These are phyloP conservation scores for Syzygium aqueum DNA, from an alignment of 345 rosid species.

Conservation along the genomic window DNA sequence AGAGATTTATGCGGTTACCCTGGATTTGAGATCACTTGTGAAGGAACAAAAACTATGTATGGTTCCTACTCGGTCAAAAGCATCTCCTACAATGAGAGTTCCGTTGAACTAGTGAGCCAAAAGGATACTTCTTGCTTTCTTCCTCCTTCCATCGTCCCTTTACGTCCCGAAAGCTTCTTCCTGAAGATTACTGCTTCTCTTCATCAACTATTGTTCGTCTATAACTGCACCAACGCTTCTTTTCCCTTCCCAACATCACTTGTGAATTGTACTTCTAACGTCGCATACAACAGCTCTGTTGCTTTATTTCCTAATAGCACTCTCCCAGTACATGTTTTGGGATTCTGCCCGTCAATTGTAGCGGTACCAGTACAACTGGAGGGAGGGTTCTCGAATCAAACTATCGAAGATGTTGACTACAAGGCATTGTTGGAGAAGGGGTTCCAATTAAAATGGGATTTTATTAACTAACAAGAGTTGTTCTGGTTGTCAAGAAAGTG, in stretches of 20 bases:
- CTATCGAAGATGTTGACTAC: background rate
- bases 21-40: background rate
- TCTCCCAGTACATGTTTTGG: fast-evolving
- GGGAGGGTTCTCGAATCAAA: background rate
- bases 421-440: background rate
- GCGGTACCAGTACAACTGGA: background rate
- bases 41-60: background rate
- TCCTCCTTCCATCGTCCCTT: background rate
- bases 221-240: background rate
- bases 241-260: background rate
- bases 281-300: background rate
- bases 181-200: background rate
- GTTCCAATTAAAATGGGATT: background rate
- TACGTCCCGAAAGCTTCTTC: background rate
- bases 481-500: background rate
- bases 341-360: background rate
- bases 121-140: background rate
- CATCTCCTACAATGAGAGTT: background rate
- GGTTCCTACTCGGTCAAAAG: background rate
- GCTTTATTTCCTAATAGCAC: background rate
- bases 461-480: background rate
- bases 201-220: background rate
- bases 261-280: background rate
- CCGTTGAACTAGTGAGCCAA: background rate
- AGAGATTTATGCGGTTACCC: background rate